Evolutionary conservation across 805 yeast genomes (phyloP).

Genomic region (Sungouiozyma intestinalis): DNA sequence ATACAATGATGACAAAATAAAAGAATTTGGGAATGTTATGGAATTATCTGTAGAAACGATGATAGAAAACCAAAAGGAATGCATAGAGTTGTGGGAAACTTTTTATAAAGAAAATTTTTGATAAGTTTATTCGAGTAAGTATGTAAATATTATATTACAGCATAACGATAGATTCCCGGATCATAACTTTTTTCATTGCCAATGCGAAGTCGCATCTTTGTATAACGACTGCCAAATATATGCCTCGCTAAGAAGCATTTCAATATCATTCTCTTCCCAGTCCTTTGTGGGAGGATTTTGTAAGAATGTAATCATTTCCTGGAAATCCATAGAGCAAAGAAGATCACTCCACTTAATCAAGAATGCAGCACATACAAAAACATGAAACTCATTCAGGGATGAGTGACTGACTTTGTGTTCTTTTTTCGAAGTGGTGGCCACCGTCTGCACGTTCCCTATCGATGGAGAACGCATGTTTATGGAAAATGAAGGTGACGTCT

Average conservation of each 20-base stretch:
- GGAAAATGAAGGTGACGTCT: neutral
- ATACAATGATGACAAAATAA: conserved; percentile 67
- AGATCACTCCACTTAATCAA: conserved; percentile 76
- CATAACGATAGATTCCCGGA: neutral
- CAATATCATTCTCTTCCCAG: conserved; percentile 87
- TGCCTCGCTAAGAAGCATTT: conserved; percentile 87
- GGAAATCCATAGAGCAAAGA: conserved; percentile 79
- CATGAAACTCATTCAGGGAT: conserved; percentile 72
- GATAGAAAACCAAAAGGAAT: conserved; percentile 87
- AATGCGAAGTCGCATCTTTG: conserved; percentile 82
- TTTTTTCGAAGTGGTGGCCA: conserved; percentile 3
- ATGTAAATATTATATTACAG: neutral
- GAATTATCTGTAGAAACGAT: conserved; percentile 86
- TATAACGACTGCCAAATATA: conserved; percentile 92
- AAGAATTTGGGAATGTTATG: conserved; percentile 78
- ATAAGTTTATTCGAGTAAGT: conserved; percentile 3
- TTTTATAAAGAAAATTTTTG: conserved; percentile 52
- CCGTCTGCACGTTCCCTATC: conserved; percentile 5
- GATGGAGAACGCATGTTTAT: conserved; percentile 6
- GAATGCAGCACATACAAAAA: conserved; percentile 96
- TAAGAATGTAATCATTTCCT: conserved; percentile 81
- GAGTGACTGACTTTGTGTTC: conserved; percentile 17
- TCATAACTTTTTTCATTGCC: conserved; percentile 30
- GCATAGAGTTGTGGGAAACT: conserved; percentile 79
- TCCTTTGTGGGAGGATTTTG: conserved; percentile 80